These are phyloP conservation scores for Taiwanofungus camphoratus DNA, from an alignment of 1,284 basidiomycete genomes.

Conservation along the genomic window DNA sequence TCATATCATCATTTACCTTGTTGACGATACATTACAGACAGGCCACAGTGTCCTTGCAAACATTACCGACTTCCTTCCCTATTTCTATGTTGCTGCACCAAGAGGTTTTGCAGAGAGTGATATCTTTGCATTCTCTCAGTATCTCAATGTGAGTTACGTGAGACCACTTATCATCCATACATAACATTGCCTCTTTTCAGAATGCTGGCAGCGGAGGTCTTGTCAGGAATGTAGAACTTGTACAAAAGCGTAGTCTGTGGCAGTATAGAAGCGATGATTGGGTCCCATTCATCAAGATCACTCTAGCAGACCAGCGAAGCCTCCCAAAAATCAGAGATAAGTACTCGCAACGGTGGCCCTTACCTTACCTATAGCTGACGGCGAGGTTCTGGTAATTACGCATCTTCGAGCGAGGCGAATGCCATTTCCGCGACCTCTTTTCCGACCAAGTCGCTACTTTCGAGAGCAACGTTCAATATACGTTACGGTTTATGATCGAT, in stretches of 20 bases:
- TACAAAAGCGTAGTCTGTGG: slow-evolving; percentile 75
- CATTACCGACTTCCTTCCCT: slow-evolving; percentile 80
- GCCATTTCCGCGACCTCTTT: slow-evolving; percentile 69
- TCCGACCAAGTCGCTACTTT: slow-evolving; percentile 58
- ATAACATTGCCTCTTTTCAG: slow-evolving; percentile 18
- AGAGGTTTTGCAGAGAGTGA: slow-evolving; percentile 75
- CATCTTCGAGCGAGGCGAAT: slow-evolving; percentile 82
- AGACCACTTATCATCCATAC: neutral
- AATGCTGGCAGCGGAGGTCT: slow-evolving; percentile 26
- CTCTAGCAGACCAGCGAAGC: slow-evolving; percentile 62
- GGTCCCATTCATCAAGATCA: slow-evolving; percentile 81
- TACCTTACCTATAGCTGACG: neutral
- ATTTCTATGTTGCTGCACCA: slow-evolving; percentile 86
- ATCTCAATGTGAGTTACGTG: slow-evolving; percentile 65
- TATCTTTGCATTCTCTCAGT: slow-evolving; percentile 54
- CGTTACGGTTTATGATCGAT: slow-evolving; percentile 94
- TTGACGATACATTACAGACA: slow-evolving; percentile 35
- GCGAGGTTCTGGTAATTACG: slow-evolving; percentile 42
- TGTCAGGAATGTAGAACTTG: slow-evolving; percentile 56
- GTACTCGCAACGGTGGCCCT: slow-evolving; percentile 31
- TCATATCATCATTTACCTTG: neutral
- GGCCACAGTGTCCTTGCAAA: slow-evolving; percentile 87
- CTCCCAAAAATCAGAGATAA: slow-evolving; percentile 88
- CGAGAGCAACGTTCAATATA: slow-evolving; percentile 90
- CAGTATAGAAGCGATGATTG: slow-evolving; percentile 80